Conservation (phyloP, 805 yeast genomes). For the Myxozyma vanderwaltii region DNA sequence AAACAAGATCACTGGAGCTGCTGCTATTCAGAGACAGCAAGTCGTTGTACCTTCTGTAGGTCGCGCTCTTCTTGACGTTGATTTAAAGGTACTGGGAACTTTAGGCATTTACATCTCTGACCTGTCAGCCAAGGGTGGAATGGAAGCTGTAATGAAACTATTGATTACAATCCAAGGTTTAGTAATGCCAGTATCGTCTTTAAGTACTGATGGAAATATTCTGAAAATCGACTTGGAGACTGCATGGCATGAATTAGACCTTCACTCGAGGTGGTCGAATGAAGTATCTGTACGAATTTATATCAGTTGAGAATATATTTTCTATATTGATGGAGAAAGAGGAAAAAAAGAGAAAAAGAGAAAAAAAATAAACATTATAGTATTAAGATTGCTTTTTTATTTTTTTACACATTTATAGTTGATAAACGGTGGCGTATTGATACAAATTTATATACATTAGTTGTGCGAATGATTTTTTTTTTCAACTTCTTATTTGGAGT, state of each 20-base stretch:
- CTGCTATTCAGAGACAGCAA: slow-evolving; percentile 27
- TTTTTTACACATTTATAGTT: no score
- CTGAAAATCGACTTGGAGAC: slow-evolving; percentile 22
- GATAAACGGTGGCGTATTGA: not conserved
- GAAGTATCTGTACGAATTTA: slow-evolving; percentile 28
- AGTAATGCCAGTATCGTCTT: slow-evolving; percentile 25
- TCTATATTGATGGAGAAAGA: no score
- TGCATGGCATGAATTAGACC: slow-evolving; percentile 27
- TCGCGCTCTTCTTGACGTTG: slow-evolving; percentile 26
- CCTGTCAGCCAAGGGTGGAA: slow-evolving; percentile 1
- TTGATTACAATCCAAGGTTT: slow-evolving; percentile 30
- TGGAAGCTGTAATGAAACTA: slow-evolving; percentile 9
- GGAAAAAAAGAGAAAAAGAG: not conserved
- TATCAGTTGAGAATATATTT: slow-evolving; percentile 10
- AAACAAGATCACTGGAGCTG: slow-evolving; percentile 28
- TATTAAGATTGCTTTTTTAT: no score
- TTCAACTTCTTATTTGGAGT: no score
- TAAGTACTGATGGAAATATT: slow-evolving; percentile 21
- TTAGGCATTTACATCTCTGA: slow-evolving; percentile 28
- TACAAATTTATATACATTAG: no score
- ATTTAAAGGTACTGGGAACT: slow-evolving; percentile 27
- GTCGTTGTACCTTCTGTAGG: slow-evolving; percentile 27
- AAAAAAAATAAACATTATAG: no score
- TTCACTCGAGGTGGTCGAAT: slow-evolving; percentile 27
- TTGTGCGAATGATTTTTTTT: no score